Evolutionary conservation across 2,329 filamentous ascomycete genomes (phyloP).

Genomic region (Grosmannia clavigera): DNA sequence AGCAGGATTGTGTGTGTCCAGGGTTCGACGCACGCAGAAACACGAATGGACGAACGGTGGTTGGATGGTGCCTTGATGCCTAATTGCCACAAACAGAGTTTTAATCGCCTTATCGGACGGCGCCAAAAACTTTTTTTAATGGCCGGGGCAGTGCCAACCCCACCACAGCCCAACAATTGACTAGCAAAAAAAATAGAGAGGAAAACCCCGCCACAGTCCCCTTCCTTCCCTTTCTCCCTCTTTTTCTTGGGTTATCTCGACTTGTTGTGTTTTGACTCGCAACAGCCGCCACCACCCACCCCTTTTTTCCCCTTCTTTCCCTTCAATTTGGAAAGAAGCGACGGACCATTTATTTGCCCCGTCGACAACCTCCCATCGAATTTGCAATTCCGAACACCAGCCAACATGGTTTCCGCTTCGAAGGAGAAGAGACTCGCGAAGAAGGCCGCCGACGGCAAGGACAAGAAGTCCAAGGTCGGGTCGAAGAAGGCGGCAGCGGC

Average conservation of each 20-base stretch:
- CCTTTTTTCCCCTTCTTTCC: neutral
- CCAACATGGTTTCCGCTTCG: constrained; percentile 54
- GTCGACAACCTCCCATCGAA: neutral
- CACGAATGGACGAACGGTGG: neutral
- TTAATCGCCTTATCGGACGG: constrained; percentile 6
- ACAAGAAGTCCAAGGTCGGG: constrained; percentile 45
- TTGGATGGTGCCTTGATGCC: constrained; percentile 7
- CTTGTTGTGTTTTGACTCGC: neutral
- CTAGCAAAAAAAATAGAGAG: constrained; percentile 1
- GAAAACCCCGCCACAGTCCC: constrained; percentile 3
- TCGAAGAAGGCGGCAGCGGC: constrained; percentile 46
- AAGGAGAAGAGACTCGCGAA: constrained; percentile 63
- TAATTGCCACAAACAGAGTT: constrained; percentile 5
- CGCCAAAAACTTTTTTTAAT: constrained; percentile 2
- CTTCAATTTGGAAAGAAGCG: neutral
- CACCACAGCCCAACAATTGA: constrained; percentile 4
- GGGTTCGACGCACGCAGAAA: neutral
- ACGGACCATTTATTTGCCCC: neutral
- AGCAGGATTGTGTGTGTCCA: neutral
- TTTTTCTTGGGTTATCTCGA: neutral
- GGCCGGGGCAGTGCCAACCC: neutral
- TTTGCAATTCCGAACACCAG: neutral
- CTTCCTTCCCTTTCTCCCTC: neutral
- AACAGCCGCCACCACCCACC: neutral
- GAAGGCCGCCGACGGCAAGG: constrained; percentile 60